phyloP scores from a whole-genome alignment of 2,329 filamentous ascomycete genomes.

The Colletotrichum sublineola region DNA sequence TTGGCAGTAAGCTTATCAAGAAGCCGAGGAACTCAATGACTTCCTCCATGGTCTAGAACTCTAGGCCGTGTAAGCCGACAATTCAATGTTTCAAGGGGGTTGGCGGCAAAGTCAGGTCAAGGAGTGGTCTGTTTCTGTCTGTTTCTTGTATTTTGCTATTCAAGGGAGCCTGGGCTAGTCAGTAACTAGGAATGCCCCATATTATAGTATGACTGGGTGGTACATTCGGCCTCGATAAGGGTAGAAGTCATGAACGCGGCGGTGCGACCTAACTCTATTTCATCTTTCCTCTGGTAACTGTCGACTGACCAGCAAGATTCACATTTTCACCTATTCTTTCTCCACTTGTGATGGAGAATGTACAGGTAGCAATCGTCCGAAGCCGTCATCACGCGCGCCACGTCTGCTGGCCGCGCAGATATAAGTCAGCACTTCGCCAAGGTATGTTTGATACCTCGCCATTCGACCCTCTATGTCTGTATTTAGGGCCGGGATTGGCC shows the following conservation, averaged over 20 bases:
- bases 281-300: not conserved
- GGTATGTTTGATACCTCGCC: too few species aligned
- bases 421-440: not conserved
- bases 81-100: not conserved
- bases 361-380: not conserved
- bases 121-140: not conserved
- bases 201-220: too few species aligned
- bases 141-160: not conserved
- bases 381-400: not conserved
- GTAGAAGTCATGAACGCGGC: not conserved
- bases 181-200: not conserved
- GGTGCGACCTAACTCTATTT: not conserved
- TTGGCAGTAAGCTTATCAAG: conserved; percentile 19
- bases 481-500: too few species aligned
- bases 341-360: too few species aligned
- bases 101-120: not conserved
- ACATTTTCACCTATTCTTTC: not conserved
- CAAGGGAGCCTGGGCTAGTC: not conserved
- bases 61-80: not conserved
- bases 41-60: not conserved
- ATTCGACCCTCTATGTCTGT: too few species aligned
- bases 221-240: not conserved
- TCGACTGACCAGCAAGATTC: not conserved
- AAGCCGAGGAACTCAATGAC: not conserved
- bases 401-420: not conserved